Percentiles rank a stretch among this genome's conserved stretches.
phyloP scores from a whole-genome alignment of 2,329 filamentous ascomycete genomes.

The Leptosphaerulina australis region DNA sequence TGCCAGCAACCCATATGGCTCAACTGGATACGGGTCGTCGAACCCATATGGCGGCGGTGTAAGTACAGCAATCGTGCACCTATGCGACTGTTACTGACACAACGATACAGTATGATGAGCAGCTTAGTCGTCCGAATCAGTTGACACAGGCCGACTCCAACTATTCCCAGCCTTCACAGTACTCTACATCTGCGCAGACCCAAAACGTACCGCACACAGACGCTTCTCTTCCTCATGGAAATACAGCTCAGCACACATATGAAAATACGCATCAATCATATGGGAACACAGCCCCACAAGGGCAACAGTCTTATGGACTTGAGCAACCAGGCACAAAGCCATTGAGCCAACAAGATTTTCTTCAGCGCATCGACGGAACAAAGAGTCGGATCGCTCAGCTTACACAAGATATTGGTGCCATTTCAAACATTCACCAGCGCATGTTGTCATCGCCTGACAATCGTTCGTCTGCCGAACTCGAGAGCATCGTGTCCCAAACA shows the following conservation, averaged over 20 bases:
- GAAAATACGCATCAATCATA: slow-evolving; percentile 54
- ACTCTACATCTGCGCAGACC: slow-evolving; percentile 37
- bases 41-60: slow-evolving; percentile 41
- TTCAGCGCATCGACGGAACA: slow-evolving; percentile 68
- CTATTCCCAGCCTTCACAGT: slow-evolving; percentile 49
- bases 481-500: slow-evolving; percentile 71
- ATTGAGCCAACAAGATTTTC: slow-evolving; percentile 70
- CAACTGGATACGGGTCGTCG: slow-evolving; percentile 37
- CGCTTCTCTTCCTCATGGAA: slow-evolving; percentile 19
- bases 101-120: slow-evolving; percentile 30
- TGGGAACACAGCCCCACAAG: slow-evolving; percentile 30
- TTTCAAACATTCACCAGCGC: slow-evolving; percentile 73
- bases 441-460: slow-evolving; percentile 69
- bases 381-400: slow-evolving; percentile 72
- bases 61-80: slow-evolving; percentile 22
- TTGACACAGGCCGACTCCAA: slow-evolving; percentile 44
- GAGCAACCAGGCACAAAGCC: slow-evolving; percentile 59
- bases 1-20: slow-evolving; percentile 49
- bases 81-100: slow-evolving; percentile 16
- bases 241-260: slow-evolving; percentile 27
- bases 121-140: slow-evolving; percentile 34
- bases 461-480: slow-evolving; percentile 61
- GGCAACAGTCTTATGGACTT: slow-evolving; percentile 40
- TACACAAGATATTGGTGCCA: slow-evolving; percentile 69
- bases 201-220: slow-evolving; percentile 33